These are phyloP conservation scores for Gonium pectorale DNA, from an alignment of 139 green algal species.

Conservation along the genomic window DNA sequence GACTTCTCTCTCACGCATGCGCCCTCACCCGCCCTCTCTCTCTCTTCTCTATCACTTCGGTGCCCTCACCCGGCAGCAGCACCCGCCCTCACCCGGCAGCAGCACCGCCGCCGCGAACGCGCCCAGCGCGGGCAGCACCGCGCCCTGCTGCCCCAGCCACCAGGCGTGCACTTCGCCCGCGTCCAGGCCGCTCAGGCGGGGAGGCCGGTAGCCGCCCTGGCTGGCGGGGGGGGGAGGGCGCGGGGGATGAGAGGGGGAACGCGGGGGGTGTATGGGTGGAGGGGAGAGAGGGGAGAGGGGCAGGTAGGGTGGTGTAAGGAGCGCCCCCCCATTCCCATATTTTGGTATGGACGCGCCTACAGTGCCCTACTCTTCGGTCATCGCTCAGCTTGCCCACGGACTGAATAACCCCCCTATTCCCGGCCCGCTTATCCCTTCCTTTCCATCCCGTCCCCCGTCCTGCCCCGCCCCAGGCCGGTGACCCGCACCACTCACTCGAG, in stretches of 20 bases:
- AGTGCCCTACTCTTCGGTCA: too few relatives aligned
- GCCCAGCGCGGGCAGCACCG: constrained; percentile 36
- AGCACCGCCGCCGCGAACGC: constrained; percentile 56
- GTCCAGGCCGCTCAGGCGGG: constrained; percentile 29
- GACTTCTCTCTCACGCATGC: too few relatives aligned
- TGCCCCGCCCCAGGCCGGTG: too few relatives aligned
- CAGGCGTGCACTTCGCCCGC: constrained; percentile 43
- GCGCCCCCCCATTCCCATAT: too few relatives aligned
- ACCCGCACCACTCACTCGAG: too few relatives aligned
- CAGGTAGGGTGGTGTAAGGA: too few relatives aligned
- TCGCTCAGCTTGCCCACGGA: too few relatives aligned
- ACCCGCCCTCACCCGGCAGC: constrained; percentile 20
- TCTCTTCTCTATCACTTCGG: neutral
- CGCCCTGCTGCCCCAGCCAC: constrained; percentile 51
- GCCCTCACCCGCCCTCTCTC: neutral
- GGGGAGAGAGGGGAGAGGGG: neutral
- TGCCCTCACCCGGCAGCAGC: neutral
- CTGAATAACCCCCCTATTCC: too few relatives aligned
- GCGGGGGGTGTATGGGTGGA: neutral
- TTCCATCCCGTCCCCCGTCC: too few relatives aligned
- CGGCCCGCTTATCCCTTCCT: too few relatives aligned
- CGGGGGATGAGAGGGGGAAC: neutral
- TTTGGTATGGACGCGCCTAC: too few relatives aligned
- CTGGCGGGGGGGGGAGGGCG: neutral
- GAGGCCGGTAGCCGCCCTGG: constrained; percentile 42